phyloP scores from a whole-genome alignment of 225 moss, liverwort and hornwort genomes.

The Pseudoscleropodium purum region DNA sequence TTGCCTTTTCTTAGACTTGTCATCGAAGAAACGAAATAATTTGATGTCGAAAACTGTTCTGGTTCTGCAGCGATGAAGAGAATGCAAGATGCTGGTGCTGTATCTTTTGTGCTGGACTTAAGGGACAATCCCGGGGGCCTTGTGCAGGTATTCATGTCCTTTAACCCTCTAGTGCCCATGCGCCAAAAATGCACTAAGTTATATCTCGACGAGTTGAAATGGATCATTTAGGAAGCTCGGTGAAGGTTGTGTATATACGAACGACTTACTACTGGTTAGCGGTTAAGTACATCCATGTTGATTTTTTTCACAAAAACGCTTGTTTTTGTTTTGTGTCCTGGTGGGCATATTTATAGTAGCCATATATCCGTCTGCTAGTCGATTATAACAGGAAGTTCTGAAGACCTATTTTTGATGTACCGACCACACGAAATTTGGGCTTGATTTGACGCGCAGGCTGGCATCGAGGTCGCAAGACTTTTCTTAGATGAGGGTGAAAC shows the following conservation, averaged over 20 bases:
- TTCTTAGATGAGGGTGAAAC: slow-evolving; percentile 81
- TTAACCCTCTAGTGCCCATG: neutral
- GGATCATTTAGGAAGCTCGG: neutral
- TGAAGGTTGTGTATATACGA: neutral
- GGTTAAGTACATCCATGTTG: neutral
- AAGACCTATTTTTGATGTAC: neutral
- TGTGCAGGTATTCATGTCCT: slow-evolving; percentile 52
- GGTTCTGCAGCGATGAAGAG: slow-evolving; percentile 68
- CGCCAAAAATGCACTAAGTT: neutral
- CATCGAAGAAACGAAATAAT: neutral
- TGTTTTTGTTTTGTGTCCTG: neutral
- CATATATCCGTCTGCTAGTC: neutral
- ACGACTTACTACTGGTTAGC: neutral
- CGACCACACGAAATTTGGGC: neutral
- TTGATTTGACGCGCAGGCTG: slow-evolving; percentile 51
- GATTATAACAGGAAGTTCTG: neutral
- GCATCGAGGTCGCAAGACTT: slow-evolving; percentile 77
- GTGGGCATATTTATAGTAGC: neutral
- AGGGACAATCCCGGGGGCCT: slow-evolving; percentile 95
- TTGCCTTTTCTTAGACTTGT: neutral
- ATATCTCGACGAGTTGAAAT: neutral
- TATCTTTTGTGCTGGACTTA: slow-evolving; percentile 75
- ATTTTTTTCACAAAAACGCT: neutral
- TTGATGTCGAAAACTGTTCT: neutral
- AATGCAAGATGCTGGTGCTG: slow-evolving; percentile 81